Conservation (phyloP, 768 basidiomycete genomes). For the Amanita pseudoporphyria region DNA sequence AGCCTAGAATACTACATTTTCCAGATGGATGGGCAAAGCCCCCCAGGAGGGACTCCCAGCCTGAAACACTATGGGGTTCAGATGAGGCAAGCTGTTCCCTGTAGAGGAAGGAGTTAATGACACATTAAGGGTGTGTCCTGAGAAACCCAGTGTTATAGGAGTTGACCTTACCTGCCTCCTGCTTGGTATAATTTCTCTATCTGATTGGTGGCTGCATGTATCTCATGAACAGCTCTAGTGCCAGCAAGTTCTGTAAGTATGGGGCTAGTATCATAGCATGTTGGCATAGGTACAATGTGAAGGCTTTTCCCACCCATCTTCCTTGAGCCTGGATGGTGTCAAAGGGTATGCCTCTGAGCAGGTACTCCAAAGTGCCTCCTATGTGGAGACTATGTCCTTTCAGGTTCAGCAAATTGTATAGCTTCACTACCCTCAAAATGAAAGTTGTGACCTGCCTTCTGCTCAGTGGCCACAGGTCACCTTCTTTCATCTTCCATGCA, state of each 20-base stretch:
- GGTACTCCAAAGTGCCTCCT: slow-evolving; percentile 18
- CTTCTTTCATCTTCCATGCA: slow-evolving; percentile 1
- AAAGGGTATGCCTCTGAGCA: slow-evolving; percentile 18
- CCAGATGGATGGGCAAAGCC: too few relatives aligned
- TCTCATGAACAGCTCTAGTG: slow-evolving; percentile 3
- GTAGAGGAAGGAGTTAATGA: background rate
- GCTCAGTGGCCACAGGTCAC: background rate
- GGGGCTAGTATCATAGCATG: too few relatives aligned
- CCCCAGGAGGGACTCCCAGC: too few relatives aligned
- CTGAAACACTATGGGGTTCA: too few relatives aligned
- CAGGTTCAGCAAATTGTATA: slow-evolving; percentile 7
- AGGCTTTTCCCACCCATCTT: slow-evolving; percentile 22
- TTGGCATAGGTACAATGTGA: slow-evolving; percentile 20
- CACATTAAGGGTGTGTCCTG: background rate
- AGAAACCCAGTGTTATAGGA: background rate
- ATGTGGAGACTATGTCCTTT: slow-evolving; percentile 23
- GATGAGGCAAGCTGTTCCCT: background rate
- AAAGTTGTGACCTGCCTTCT: background rate
- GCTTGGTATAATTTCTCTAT: background rate
- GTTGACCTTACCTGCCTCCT: background rate
- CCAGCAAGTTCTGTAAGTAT: slow-evolving; percentile 17
- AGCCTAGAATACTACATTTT: too few relatives aligned
- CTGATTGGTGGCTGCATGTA: background rate
- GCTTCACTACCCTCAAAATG: background rate
- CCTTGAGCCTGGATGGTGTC: slow-evolving; percentile 21